Conservation (phyloP, 306 rosid species). For the Boehmeria nivea region DNA sequence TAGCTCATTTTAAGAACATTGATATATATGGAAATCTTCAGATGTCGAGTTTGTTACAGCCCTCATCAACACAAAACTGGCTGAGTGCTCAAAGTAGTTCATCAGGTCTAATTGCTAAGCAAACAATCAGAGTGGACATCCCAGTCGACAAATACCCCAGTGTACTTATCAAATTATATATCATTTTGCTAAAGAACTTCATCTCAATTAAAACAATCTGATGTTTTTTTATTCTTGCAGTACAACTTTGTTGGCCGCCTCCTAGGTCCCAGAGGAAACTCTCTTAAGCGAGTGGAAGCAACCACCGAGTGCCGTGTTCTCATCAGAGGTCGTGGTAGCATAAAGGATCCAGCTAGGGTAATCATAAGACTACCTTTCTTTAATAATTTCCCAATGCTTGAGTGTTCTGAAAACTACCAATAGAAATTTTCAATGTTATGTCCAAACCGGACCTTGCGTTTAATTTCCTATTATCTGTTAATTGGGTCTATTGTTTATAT, state of each 20-base stretch:
- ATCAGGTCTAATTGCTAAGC: slow-evolving; percentile 78
- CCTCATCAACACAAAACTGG: slow-evolving; percentile 75
- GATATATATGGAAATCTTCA: slow-evolving; percentile 44
- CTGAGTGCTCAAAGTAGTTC: slow-evolving; percentile 69
- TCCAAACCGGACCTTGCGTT: neutral
- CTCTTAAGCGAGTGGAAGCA: slow-evolving; percentile 95
- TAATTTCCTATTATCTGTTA: neutral
- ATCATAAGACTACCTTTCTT: too few relatives aligned
- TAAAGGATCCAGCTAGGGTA: slow-evolving; percentile 87
- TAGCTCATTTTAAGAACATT: slow-evolving; percentile 20
- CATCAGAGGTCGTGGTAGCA: slow-evolving; percentile 99
- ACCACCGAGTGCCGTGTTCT: slow-evolving; percentile 91
- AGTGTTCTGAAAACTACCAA: neutral
- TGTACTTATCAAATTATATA: slow-evolving; percentile 35
- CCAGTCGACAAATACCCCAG: slow-evolving; percentile 78
- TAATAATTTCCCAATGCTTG: neutral
- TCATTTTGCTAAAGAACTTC: neutral
- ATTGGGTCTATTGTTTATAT: too few relatives aligned
- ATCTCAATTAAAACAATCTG: slow-evolving; percentile 24
- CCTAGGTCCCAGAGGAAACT: slow-evolving; percentile 97
- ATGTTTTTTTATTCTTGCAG: slow-evolving; percentile 35
- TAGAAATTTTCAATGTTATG: too few relatives aligned
- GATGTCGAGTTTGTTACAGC: slow-evolving; percentile 70
- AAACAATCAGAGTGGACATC: slow-evolving; percentile 89
- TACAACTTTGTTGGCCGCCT: slow-evolving; percentile 96